Percentiles rank a stretch among this genome's conserved stretches.
Conservation (phyloP, 495 filamentous ascomycete genomes). For the Pseudoneurospora amorphoporcata region DNA sequence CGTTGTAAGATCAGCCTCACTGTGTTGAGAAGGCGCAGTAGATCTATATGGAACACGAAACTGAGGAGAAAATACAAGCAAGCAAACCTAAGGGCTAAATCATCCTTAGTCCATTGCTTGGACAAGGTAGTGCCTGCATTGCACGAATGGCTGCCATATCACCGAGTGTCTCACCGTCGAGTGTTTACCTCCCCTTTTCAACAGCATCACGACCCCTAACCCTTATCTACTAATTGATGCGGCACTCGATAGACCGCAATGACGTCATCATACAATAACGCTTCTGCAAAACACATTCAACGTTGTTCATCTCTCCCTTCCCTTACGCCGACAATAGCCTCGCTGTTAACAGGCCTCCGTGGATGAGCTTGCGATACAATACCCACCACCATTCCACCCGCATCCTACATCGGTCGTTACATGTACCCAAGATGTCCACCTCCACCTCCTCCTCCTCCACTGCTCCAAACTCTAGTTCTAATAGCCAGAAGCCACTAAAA, state of each 20-base stretch:
- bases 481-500: constrained; percentile 6
- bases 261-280: background rate
- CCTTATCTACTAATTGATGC: background rate
- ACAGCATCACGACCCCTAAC: background rate
- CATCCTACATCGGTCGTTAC: background rate
- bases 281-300: background rate
- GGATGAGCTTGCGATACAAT: background rate
- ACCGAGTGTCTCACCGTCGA: background rate
- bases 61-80: background rate
- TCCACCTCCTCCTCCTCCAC: background rate
- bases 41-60: background rate
- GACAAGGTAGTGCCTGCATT: background rate
- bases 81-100: background rate
- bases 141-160: background rate
- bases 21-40: background rate
- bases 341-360: background rate
- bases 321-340: background rate
- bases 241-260: background rate
- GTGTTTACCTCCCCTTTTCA: background rate
- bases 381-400: background rate
- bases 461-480: background rate
- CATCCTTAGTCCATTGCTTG: background rate
- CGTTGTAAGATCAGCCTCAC: background rate
- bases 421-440: background rate
- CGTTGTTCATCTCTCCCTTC: background rate